Conservation (phyloP, 2,329 filamentous ascomycete genomes). For the Trichoderma lentiforme region DNA sequence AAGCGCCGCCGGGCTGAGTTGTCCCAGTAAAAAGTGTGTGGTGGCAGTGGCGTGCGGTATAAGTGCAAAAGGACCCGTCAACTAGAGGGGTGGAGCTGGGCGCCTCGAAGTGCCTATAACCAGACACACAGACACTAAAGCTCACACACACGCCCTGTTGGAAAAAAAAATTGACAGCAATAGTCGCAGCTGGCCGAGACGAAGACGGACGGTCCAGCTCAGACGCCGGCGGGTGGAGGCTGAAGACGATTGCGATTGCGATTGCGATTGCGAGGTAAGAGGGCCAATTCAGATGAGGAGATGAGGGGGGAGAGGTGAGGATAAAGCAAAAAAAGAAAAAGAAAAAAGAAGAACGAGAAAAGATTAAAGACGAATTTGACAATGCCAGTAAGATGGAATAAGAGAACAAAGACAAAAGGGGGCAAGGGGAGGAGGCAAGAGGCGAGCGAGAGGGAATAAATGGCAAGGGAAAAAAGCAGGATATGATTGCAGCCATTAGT, state of each 20-base stretch:
- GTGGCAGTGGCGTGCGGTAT: slow-evolving; percentile 10
- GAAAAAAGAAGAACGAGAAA: slow-evolving; percentile 1
- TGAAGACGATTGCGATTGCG: not conserved
- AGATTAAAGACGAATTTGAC: not conserved
- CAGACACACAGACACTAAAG: not conserved
- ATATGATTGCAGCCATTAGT: slow-evolving; percentile 18
- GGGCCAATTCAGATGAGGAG: not conserved
- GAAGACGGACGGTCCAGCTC: not conserved
- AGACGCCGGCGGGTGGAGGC: not conserved
- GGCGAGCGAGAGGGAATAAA: slow-evolving; percentile 19
- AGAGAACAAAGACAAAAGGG: slow-evolving; percentile 15
- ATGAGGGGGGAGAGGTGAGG: not conserved
- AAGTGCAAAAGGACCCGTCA: slow-evolving; percentile 2
- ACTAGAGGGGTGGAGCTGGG: slow-evolving; percentile 13
- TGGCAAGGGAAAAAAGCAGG: slow-evolving; percentile 16
- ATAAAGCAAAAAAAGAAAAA: not conserved
- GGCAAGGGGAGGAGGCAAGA: slow-evolving; percentile 20
- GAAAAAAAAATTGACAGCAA: not conserved
- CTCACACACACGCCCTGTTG: slow-evolving; percentile 1
- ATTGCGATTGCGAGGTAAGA: not conserved
- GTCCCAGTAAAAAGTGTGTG: not conserved
- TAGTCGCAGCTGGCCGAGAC: not conserved
- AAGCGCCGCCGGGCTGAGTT: not conserved
- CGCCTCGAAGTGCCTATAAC: not conserved
- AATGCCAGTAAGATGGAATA: not conserved